phyloP scores from a whole-genome alignment of 106 monocot genomes.

The Xerophyta viscosa region DNA sequence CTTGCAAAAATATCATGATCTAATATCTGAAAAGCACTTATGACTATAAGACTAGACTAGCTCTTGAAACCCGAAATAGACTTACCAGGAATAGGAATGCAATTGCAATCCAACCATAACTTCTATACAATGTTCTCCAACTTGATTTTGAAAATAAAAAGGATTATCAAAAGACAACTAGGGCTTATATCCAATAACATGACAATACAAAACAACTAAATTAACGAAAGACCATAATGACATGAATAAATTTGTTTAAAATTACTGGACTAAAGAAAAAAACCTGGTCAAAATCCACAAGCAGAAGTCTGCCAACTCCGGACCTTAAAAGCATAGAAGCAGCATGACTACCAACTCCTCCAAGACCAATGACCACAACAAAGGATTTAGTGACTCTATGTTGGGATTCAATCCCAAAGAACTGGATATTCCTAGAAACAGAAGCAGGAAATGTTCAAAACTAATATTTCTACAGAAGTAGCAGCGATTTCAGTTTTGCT shows the following conservation, averaged over 20 bases:
- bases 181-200: too few relatives aligned
- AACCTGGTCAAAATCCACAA: slow-evolving; percentile 99
- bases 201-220: too few relatives aligned
- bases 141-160: too few relatives aligned
- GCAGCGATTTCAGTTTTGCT: neutral
- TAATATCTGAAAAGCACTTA: too few relatives aligned
- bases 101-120: too few relatives aligned
- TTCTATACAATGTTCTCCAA: too few relatives aligned
- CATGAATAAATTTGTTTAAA: neutral
- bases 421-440: slow-evolving; percentile 78
- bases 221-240: neutral
- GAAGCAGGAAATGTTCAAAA: neutral
- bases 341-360: slow-evolving; percentile 99
- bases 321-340: slow-evolving; percentile 95
- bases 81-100: too few relatives aligned
- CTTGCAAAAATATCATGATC: too few relatives aligned
- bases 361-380: slow-evolving; percentile 91
- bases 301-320: slow-evolving; percentile 79
- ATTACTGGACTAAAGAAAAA: neutral
- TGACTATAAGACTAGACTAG: too few relatives aligned
- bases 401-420: slow-evolving; percentile 90
- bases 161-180: too few relatives aligned
- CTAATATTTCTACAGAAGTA: neutral
- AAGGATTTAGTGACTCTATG: slow-evolving; percentile 71
- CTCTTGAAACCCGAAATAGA: too few relatives aligned